phyloP scores from a whole-genome alignment of 257 asterid species.

The Orobanche coerulescens region DNA sequence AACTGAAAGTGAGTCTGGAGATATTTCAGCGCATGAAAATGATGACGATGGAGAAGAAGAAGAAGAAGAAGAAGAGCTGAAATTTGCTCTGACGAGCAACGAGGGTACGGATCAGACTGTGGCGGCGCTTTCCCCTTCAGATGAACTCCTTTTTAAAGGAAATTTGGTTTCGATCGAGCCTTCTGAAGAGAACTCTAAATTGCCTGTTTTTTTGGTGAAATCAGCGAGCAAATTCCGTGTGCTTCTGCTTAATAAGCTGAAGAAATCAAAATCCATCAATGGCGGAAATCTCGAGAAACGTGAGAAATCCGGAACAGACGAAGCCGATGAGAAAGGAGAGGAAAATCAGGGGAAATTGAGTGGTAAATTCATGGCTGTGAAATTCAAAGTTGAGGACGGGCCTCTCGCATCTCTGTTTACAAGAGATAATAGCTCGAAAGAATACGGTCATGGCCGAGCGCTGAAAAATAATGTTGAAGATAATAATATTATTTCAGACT shows the following conservation, averaged over 20 bases:
- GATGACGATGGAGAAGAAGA: conserved; percentile 16
- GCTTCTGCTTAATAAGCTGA: conserved; percentile 41
- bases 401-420: conserved; percentile 50
- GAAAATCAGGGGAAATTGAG: conserved; percentile 11
- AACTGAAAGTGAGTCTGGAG: conserved; percentile 22
- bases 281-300: conserved; percentile 1
- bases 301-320: conserved; percentile 11
- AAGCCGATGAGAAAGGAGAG: neutral
- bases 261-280: conserved; percentile 31
- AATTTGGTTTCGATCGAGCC: conserved; percentile 34
- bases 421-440: conserved; percentile 52
- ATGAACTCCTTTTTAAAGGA: conserved; percentile 32
- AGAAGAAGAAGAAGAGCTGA: conserved; percentile 27
- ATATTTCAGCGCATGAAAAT: conserved; percentile 19
- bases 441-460: conserved; percentile 11
- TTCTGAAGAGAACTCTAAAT: conserved; percentile 33
- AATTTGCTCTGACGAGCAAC: conserved; percentile 20
- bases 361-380: conserved; percentile 41
- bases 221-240: conserved; percentile 41
- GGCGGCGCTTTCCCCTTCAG: conserved; percentile 28
- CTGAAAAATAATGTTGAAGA: conserved; percentile 21
- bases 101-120: conserved; percentile 22
- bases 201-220: conserved; percentile 36
- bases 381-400: conserved; percentile 52
- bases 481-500: neutral